Evolutionary conservation across 805 yeast genomes (phyloP), one percentile per base, ranked within the genome.

Genomic region (Wickerhamomyces hampshirensis): DNA sequence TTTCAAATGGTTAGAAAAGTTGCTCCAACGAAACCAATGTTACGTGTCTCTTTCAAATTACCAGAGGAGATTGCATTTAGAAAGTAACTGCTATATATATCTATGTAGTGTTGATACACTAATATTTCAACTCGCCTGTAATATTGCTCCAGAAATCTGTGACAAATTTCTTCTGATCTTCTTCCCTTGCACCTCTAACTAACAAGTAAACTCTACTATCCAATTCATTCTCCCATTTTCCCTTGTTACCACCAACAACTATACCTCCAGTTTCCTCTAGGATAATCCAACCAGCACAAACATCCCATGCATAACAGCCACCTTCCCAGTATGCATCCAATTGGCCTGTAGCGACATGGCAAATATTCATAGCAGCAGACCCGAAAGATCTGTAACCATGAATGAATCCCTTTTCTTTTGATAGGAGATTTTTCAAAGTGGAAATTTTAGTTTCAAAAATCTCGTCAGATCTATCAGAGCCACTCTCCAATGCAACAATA

Each of bases 1-100:
- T 84, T 91, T 60, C 98, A 91, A 53, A 64, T 82, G 46, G 98
- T 93, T 8, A 77, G 99, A 55, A 81, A 80, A 56, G 98, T 93
- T 6, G 91, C 98, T 1, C 98, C 98, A 4, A 86, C 97, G 5
- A 93, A 93, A 55, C 91, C 91, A 23, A 93, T 93, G 98, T 89
- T 75, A 56, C 87, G 97, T 61, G 84, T 87, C 4, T 68, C 88
- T 6, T 89, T 89, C 60, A 59, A 60, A 50, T 67, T 93, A 23
- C 94, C 95, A 0, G 69, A 67, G 47, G 76, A 71, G 39, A 77
- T 81, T 35, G 86, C 84, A 6, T 80, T 79, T 35, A 55, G 57
- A 44, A 24, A 24, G 12, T n/a, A 26, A 30, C 10, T 37, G 21
- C 21, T 9, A 3, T 5, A 11, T 26, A 19, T 37, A 18, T 24